A percentile compares a stretch with the other conserved stretches of the same genome.
Conservation (phyloP, 306 rosid genomes). For the Rosa rugosa region DNA sequence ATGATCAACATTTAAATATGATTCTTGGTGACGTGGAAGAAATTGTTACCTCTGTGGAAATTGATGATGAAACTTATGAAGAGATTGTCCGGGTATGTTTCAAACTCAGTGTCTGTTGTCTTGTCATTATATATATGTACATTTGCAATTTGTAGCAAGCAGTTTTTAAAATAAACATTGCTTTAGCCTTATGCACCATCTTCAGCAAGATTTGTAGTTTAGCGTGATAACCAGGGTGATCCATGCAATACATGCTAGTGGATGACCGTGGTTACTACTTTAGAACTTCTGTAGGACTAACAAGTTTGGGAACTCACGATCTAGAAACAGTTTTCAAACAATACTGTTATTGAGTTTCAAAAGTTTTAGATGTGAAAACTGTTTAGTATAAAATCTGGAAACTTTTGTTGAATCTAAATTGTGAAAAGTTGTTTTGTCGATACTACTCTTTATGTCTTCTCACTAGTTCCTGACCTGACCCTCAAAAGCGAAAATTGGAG, state of each 20-base stretch:
- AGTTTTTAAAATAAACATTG: not conserved
- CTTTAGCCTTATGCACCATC: not conserved
- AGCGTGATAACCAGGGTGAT: not conserved
- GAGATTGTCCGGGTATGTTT: slow-evolving; percentile 95
- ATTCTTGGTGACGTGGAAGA: slow-evolving; percentile 99
- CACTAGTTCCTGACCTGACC: not conserved
- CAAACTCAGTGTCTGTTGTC: not conserved
- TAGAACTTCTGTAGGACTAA: not conserved
- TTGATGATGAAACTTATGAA: slow-evolving; percentile 98
- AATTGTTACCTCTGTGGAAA: slow-evolving; percentile 86
- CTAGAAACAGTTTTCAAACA: not conserved
- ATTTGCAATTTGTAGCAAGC: not conserved
- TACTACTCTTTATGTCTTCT: not conserved
- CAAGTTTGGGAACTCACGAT: not conserved
- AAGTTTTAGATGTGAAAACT: not conserved
- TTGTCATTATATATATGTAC: not conserved
- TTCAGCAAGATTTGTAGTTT: not conserved
- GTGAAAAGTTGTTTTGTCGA: not conserved
- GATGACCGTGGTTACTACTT: not conserved
- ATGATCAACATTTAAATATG: slow-evolving; percentile 99
- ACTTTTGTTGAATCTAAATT: not conserved
- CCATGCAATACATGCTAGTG: not conserved
- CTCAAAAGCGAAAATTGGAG: not conserved
- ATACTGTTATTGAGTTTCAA: not conserved
- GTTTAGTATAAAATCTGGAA: not conserved